A percentile compares a stretch with the other conserved stretches of the same genome.
These are phyloP conservation scores for Podila horticola DNA, from an alignment of 192 early-diverging fungal species.

Conservation along the genomic window DNA sequence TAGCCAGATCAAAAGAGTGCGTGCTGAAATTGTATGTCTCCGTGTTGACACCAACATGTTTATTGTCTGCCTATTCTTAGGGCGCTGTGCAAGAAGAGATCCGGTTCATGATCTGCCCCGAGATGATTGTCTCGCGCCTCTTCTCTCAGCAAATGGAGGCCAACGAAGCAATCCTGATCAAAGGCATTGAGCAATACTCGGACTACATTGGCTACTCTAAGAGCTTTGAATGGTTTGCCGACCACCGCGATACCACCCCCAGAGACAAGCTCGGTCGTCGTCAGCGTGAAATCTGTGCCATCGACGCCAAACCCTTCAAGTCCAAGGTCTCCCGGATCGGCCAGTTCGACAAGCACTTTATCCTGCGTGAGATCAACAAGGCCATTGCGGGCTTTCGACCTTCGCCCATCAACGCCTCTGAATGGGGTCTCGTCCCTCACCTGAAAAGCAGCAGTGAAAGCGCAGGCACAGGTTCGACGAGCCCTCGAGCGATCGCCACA, in stretches of 20 bases:
- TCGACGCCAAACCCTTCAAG: constrained; percentile 45
- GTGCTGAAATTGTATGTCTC: too few species aligned
- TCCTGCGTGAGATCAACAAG: constrained; percentile 48
- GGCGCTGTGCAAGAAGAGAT: constrained; percentile 50
- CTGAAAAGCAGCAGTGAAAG: neutral
- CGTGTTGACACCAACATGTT: neutral
- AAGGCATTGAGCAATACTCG: constrained; percentile 38
- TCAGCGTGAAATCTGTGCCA: constrained; percentile 37
- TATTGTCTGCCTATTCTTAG: constrained; percentile 1
- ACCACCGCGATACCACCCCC: constrained; percentile 31
- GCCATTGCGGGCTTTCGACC: constrained; percentile 26
- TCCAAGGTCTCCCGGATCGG: constrained; percentile 35
- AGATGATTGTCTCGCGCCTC: constrained; percentile 39
- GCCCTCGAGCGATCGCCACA: constrained; percentile 32
- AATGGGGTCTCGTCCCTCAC: constrained; percentile 25
- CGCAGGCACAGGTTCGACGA: neutral
- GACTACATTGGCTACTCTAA: constrained; percentile 49
- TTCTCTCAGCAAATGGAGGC: constrained; percentile 32
- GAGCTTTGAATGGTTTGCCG: constrained; percentile 43
- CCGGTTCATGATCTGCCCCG: constrained; percentile 50
- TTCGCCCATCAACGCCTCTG: constrained; percentile 39
- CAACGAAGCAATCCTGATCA: constrained; percentile 47
- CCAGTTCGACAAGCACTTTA: constrained; percentile 27
- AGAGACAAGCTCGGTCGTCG: constrained; percentile 42
- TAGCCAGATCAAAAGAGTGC: too few species aligned